Evolutionary conservation across 73 alveolate species (phyloP), one percentile per base, ranked within the genome.

Genomic region (Strombidium stylifer): DNA sequence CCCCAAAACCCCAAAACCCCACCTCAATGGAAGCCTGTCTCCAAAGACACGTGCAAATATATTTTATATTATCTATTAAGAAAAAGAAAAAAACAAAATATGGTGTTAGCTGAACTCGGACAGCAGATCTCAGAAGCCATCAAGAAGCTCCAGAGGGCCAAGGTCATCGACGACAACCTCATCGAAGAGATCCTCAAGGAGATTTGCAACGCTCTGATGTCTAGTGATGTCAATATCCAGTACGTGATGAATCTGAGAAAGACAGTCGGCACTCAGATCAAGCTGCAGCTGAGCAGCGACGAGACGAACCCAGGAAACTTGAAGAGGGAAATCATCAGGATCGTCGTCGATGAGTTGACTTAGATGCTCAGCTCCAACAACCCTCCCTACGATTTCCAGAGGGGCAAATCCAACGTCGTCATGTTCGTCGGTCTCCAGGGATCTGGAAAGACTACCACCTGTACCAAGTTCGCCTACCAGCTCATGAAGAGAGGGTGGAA

Each of bases 401-500:
- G 90, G 69, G 99, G 99, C 40, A 93, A 93, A 68, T 60, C 86
- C 39, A 94, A 97, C 53, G 89, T 97, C 49, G 91, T 97, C 54
- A 97, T 97, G 99, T 95, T 97, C 56, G 99, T 97, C 30, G 99
- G 99, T 36, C 87, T 97, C 35, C 97, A 97, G 84, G 99, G 99
- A 18, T 76, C 98, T 27, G 99, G 99, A 56, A 97, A 97, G 67
- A 97, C 99, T 27, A 97, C 99, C 27, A 97, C 99, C 23, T 90
- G 98, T 81, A 96, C 99, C 31, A 97, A 97, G 85, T 97, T 90
- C 69, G 99, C 99, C 14, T 94, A 97, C 85, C 86, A 87, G 85
- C 95, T 92, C 82, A 87, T 92, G 75, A 91, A 94, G 58, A 96
- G 91, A 59, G 99, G 99, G 15, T 95, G 98, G 98, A 82, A 86